Evolutionary conservation across 2,329 filamentous ascomycete genomes (phyloP), one percentile per base, ranked within the genome.

Genomic region (Paecilomyces sp.): DNA sequence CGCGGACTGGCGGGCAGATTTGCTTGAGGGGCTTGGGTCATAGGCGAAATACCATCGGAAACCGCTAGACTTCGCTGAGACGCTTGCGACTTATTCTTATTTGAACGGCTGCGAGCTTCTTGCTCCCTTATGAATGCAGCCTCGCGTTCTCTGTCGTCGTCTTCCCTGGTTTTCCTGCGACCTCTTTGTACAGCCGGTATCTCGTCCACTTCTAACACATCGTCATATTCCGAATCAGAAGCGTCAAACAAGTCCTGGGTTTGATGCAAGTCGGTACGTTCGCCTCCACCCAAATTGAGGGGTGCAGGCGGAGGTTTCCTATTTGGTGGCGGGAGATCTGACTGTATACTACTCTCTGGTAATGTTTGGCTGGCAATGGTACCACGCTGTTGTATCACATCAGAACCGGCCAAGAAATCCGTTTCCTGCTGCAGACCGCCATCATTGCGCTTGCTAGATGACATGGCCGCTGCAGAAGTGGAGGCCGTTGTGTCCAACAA

Each of bases 221-320:
- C 89, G 61, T 94, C 91, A 66, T 92, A 94, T 64, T 96, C 92
- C 0, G 90, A 92, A 61, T 91, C 90, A 0, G 88, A 87, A 12
- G 87, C 86, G n/a, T 88, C 85, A 24, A 77, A 73, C 28, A 76
- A 76, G 2, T 75, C 71, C 54, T 77, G 73, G 54, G 80, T 74
- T 55, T 79, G 70, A 60, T 80, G 79, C 11, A 76, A 71, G 59
- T 76, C 78, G 36, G 78, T 67, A 53, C 69, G 72, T 11, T 75
- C 73, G 18, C 71, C 71, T 62, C 77, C 77, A 24, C 81, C 82
- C 25, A 97, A 80, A 69, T 92, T 88, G 58, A 97, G 75, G 1
- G 93, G 92, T 12, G 91, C 90, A 54, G 93, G 93, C 2, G 92
- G 92, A 5, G 88, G 85, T 73, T 96, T 97, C 61, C 92, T 85